Conservation (phyloP, 2,329 filamentous ascomycete genomes). For the Verticillium nubilum region DNA sequence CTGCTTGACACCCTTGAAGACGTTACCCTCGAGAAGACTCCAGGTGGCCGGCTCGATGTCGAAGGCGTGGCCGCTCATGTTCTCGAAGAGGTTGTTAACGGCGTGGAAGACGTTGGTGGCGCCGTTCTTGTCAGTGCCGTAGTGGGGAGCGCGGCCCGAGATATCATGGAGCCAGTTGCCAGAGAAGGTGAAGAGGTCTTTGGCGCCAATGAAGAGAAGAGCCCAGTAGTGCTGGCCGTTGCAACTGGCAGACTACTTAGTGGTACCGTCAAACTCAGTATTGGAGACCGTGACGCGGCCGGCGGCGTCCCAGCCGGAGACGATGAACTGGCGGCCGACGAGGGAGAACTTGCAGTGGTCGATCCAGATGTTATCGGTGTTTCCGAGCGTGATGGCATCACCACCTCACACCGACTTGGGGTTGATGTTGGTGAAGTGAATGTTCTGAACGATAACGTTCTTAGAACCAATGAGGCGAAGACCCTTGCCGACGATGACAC, state of each 20-base stretch:
- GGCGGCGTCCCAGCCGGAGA: constrained; percentile 26
- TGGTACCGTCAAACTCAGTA: constrained; percentile 31
- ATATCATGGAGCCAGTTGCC: constrained; percentile 22
- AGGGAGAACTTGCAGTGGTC: constrained; percentile 32
- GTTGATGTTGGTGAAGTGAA: constrained; percentile 39
- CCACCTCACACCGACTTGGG: constrained; percentile 21
- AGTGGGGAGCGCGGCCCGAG: constrained; percentile 20
- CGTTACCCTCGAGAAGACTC: constrained; percentile 21
- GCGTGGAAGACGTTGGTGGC: constrained; percentile 15
- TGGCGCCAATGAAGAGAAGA: constrained; percentile 21
- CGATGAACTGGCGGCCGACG: constrained; percentile 34
- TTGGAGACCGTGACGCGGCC: constrained; percentile 29
- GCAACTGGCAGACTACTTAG: constrained; percentile 21
- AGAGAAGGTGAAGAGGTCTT: constrained; percentile 16
- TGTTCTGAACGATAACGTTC: constrained; percentile 47
- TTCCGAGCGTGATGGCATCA: constrained; percentile 33
- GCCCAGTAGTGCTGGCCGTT: constrained; percentile 26
- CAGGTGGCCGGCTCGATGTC: constrained; percentile 39
- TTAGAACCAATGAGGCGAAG: constrained; percentile 32
- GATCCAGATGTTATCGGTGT: constrained; percentile 20
- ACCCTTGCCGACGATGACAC: constrained; percentile 28
- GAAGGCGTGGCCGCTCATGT: constrained; percentile 35
- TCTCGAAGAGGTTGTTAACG: constrained; percentile 23
- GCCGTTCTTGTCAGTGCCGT: constrained; percentile 10
- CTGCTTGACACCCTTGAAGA: constrained; percentile 33